These are phyloP conservation scores for Rhizopogon rudus DNA, from an alignment of 768 basidiomycete genomes.

Conservation along the genomic window DNA sequence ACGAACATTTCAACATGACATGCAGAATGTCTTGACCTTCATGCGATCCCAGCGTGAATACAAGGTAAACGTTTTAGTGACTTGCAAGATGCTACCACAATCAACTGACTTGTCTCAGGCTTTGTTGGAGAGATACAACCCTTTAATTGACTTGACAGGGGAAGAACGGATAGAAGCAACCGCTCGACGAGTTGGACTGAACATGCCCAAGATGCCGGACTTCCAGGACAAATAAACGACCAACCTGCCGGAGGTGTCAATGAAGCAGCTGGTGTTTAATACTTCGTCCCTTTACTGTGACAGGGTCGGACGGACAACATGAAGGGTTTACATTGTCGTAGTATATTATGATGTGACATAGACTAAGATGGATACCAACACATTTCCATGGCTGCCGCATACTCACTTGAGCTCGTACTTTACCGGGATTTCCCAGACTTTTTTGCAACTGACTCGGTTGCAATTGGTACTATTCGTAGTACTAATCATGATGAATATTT, in stretches of 20 bases:
- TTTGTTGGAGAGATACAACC: conserved; percentile 85
- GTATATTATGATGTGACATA: neutral
- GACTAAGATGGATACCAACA: neutral
- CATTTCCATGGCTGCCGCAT: neutral
- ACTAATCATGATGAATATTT: conserved; percentile 1
- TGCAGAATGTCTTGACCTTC: conserved; percentile 62
- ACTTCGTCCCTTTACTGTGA: neutral
- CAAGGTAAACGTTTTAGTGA: conserved; percentile 46
- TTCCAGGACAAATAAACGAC: neutral
- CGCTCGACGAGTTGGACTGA: conserved; percentile 79
- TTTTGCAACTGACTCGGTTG: neutral
- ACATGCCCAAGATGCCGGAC: conserved; percentile 57
- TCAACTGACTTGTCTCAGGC: conserved; percentile 36
- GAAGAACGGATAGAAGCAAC: conserved; percentile 83
- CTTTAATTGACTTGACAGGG: conserved; percentile 68
- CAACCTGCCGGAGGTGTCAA: neutral
- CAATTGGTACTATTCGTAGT: too few species aligned
- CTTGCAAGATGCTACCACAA: neutral
- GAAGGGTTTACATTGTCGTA: too few species aligned
- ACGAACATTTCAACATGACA: conserved; percentile 36
- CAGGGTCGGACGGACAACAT: too few species aligned
- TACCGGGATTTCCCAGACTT: neutral
- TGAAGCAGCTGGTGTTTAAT: neutral
- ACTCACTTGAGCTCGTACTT: too few species aligned
- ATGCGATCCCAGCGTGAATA: conserved; percentile 69